A percentile compares a stretch with the other conserved stretches of the same genome.
These are phyloP conservation scores for Thalassiosira delicatula DNA, from an alignment of 352 stramenopile genomes.

Conservation along the genomic window DNA sequence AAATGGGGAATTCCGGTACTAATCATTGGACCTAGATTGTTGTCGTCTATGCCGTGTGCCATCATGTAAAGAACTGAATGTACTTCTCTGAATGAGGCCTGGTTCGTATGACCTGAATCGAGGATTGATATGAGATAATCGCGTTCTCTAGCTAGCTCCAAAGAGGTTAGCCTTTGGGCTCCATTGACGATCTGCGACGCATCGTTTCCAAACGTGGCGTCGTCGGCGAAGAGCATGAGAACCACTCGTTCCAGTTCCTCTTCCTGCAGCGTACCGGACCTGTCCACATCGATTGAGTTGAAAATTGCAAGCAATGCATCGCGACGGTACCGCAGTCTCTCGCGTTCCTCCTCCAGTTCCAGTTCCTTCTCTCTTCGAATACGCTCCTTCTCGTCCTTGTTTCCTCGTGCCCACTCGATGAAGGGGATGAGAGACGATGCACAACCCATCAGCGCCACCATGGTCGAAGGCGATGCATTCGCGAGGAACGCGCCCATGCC, in stretches of 20 bases:
- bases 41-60: constrained; percentile 48
- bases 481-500: constrained; percentile 8
- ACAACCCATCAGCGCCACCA: constrained; percentile 27
- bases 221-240: constrained; percentile 31
- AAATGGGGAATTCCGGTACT: not conserved
- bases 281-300: constrained; percentile 42
- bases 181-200: too few relatives aligned
- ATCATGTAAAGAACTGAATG: constrained; percentile 38
- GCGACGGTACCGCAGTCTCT: constrained; percentile 19
- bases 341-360: not conserved
- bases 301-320: constrained; percentile 45
- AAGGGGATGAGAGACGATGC: constrained; percentile 33
- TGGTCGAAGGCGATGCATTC: constrained; percentile 40
- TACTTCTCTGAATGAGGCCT: constrained; percentile 54
- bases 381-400: constrained; percentile 24
- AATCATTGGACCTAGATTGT: constrained; percentile 38
- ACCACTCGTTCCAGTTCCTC: constrained; percentile 44
- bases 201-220: not conserved
- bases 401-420: not conserved
- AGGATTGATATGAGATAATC: constrained; percentile 44
- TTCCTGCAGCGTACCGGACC: constrained; percentile 28
- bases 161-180: not conserved
- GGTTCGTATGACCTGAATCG: constrained; percentile 40
- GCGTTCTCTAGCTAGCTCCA: constrained; percentile 27
- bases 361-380: constrained; percentile 9